Evolutionary conservation across 306 rosid species (phyloP), one percentile per base, ranked within the genome.

Genomic region (Trifolium repens): DNA sequence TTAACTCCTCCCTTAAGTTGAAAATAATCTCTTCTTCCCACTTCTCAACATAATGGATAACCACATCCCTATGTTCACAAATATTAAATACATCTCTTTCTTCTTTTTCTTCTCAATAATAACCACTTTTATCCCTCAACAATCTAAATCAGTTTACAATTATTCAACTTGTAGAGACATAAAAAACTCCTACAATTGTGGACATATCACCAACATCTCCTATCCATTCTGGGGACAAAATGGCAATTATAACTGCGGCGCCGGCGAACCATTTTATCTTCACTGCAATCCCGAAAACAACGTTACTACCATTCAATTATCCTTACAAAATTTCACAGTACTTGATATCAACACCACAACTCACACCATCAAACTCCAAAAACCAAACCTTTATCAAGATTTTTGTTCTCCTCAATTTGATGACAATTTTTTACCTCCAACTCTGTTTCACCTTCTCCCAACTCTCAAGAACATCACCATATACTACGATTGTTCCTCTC

Each of bases 201-300:
- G 88, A n/a, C 0, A 0, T 0, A 1, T 88, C 1, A 1, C 7
- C 4, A 19, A 34, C 73, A 64, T 88, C 5, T 1, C 0, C 0
- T 84, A 79, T 53, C 92, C 92, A 3, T 86, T 86, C 67, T 86
- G 88, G 89, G 81, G 50, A 17, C 19, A 17, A 17, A 17, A 17
- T 17, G 19, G 19, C 19, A 0, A 17, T 17, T 17, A 17, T 17
- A 17, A 17, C 0, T 17, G 19, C 19, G 86, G 85, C 0, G 89
- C 87, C 0, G 71, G 55, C 0, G 0, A 0, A 0, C 14, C 34
- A 0, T 83, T 79, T 80, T 0, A 43, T 2, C 86, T 91, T 40
- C 1, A 0, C 0, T 87, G 88, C 71, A 0, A 1, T 24, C 27
- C 27, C 0, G 0, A n/a, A 0, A 0, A 59, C 8, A 2, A 3